Conservation (phyloP, 306 rosid species). For the Trifolium pratense region DNA sequence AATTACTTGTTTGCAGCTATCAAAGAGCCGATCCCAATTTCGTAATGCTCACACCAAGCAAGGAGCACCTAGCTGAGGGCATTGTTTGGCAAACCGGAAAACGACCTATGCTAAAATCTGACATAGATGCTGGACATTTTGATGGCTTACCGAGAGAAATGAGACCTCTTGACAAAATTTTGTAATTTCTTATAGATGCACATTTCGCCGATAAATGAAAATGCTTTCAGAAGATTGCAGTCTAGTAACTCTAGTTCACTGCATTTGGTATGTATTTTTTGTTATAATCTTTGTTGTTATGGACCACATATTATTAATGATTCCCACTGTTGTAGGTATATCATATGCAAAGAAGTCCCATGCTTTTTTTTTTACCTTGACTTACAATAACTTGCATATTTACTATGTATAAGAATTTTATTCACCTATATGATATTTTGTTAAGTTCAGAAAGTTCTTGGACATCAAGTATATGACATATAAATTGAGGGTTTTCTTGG, state of each 20-base stretch:
- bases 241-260: background rate
- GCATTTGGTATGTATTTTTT: background rate
- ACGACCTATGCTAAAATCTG: slow-evolving; percentile 78
- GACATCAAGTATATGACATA: too few relatives aligned
- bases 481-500: too few relatives aligned
- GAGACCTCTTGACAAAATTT: slow-evolving; percentile 68
- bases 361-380: background rate
- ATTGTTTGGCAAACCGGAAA: slow-evolving; percentile 75
- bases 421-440: background rate
- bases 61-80: slow-evolving; percentile 92
- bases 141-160: slow-evolving; percentile 80
- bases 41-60: slow-evolving; percentile 90
- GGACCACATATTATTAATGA: background rate
- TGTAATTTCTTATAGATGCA: slow-evolving; percentile 44
- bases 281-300: background rate
- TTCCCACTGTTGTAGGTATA: background rate
- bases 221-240: background rate
- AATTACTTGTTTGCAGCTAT: slow-evolving; percentile 60
- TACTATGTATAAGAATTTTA: background rate
- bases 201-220: background rate
- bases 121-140: slow-evolving; percentile 77
- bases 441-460: too few relatives aligned
- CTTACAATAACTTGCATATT: background rate
- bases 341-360: background rate
- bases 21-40: slow-evolving; percentile 97